These are phyloP conservation scores for Cochlearia excelsa DNA, from an alignment of 345 rosid species.

Conservation along the genomic window DNA sequence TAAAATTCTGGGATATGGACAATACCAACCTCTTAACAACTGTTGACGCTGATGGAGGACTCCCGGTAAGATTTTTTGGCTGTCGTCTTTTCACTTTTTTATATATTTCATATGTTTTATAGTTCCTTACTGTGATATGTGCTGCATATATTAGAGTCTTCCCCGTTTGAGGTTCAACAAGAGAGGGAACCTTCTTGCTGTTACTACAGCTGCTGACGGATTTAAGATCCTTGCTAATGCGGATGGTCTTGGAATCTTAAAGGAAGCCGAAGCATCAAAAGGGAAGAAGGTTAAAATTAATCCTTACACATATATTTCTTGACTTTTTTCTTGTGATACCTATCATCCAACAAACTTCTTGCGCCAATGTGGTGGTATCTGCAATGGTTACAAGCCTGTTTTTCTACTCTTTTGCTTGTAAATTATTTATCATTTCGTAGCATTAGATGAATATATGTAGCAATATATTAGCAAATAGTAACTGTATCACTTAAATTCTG, in stretches of 20 bases:
- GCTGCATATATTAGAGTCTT: constrained; percentile 36
- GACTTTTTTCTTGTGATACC: too few species aligned
- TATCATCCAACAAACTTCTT: too few species aligned
- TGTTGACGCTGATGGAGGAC: constrained; percentile 71
- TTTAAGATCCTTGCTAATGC: constrained; percentile 59
- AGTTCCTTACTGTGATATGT: constrained; percentile 23
- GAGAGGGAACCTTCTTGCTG: constrained; percentile 65
- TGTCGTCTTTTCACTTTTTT: background rate
- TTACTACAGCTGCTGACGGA: constrained; percentile 57
- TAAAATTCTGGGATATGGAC: constrained; percentile 83
- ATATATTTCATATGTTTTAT: background rate
- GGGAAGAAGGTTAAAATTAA: constrained; percentile 32
- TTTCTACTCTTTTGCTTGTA: too few species aligned
- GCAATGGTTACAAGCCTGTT: too few species aligned
- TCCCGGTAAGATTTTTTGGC: constrained; percentile 43
- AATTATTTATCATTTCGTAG: too few species aligned
- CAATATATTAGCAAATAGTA: too few species aligned
- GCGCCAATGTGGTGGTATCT: too few species aligned
- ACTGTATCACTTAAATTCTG: too few species aligned
- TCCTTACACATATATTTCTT: too few species aligned
- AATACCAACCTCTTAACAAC: constrained; percentile 45
- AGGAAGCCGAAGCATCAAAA: constrained; percentile 42
- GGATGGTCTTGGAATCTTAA: constrained; percentile 52
- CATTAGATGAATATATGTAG: too few species aligned
- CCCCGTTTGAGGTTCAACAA: constrained; percentile 73